These are phyloP conservation scores for Penicillium aurantiogriseum DNA, from an alignment of 2,329 filamentous ascomycete species.

Conservation along the genomic window DNA sequence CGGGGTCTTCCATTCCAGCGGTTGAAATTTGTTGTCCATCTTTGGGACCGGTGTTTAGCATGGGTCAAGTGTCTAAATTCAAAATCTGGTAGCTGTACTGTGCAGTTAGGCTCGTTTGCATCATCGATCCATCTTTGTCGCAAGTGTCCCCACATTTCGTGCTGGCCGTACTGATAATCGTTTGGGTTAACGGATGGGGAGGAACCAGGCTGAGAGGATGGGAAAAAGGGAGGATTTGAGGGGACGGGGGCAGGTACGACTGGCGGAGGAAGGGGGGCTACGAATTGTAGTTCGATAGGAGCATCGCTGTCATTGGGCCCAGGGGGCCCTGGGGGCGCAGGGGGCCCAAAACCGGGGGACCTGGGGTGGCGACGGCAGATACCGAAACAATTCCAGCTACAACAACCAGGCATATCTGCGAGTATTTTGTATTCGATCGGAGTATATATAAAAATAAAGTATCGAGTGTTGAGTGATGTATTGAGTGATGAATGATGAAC, in stretches of 20 bases:
- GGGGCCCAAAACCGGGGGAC: neutral
- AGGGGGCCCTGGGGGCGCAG: neutral
- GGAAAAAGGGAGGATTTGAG: no score
- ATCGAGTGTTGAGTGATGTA: neutral
- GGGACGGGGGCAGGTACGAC: neutral
- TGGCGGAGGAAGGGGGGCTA: neutral
- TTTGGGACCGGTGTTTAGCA: neutral
- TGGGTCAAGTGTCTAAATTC: neutral
- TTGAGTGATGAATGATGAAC: neutral
- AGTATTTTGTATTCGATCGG: no score
- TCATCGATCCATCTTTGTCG: slow-evolving; percentile 1
- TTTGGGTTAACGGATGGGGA: neutral
- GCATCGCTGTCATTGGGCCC: neutral
- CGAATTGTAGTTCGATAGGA: neutral
- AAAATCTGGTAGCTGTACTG: neutral
- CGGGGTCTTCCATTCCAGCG: neutral
- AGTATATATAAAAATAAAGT: neutral
- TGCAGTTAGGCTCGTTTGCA: neutral
- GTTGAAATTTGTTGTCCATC: neutral
- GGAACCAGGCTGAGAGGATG: neutral
- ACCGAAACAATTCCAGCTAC: neutral
- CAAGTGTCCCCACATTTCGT: neutral
- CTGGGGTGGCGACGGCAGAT: neutral
- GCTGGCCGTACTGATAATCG: neutral
- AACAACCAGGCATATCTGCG: neutral